Evolutionary conservation across 306 rosid genomes (phyloP), one percentile per base, ranked within the genome.

Genomic region (Fragaria nilgerrensis): DNA sequence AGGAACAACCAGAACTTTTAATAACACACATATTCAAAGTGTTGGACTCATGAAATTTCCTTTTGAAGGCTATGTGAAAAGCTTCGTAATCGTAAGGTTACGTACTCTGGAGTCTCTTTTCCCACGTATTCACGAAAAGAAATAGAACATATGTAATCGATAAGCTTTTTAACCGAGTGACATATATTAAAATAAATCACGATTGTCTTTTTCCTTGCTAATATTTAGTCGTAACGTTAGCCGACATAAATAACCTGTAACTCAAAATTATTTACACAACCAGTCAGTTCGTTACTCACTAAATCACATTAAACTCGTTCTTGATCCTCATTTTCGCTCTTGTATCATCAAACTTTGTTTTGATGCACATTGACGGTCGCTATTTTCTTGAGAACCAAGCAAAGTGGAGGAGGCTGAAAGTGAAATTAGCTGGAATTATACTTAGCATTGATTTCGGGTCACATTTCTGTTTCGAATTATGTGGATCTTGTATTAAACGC

Each of bases 351-450:
- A 32, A 32, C 34, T 32, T 32, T 32, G 34, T 39, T 39, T 39
- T 32, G 53, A 20, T 56, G 69, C 48, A 25, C 12, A 69, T 29
- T 7, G 44, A 25, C 32, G 27, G 29, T 29, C 8, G 16, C 23
- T 1, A 23, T 43, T 50, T 50, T 1, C 27, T 37, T 9, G 25
- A 64, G 27, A 49, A 61, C n/a, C 61, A 23, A 29, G 68, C 5
- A 47, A 65, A 56, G 17, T 68, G 5, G 23, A 32, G 1, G 19
- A 17, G 49, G 62, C 37, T 17, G 27, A 74, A 48, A 82, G 27
- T 11, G 37, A 74, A 47, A 82, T 77, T 45, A 73, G 70, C 59
- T 75, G 74, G 77, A 70, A 32, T 41, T 53, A 71, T 58, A 58
- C 43, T 25, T 25, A 9, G 69, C 55, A 34, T 58, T 59, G 56